Conservation (phyloP, 495 filamentous ascomycete genomes). For the Pyrenula aspistea region DNA sequence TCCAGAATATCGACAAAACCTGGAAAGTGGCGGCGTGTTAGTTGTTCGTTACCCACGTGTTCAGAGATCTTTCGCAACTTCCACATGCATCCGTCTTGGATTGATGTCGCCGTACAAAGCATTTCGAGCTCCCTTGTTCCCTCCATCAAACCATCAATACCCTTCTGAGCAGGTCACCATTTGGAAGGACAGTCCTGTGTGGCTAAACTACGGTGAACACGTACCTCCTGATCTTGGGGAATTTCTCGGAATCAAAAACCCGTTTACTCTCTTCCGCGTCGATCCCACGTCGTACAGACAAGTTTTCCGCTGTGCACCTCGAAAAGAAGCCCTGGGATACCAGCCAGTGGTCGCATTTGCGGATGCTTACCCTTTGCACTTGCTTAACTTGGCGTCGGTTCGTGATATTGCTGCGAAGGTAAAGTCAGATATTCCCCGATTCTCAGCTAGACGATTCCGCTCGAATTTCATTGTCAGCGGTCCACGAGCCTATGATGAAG, state of each 20-base stretch:
- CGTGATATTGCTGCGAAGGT: conserved; percentile 44
- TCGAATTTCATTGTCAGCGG: conserved; percentile 72
- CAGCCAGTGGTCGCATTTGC: conserved; percentile 70
- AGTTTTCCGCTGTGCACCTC: conserved; percentile 66
- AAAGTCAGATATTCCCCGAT: conserved; percentile 39
- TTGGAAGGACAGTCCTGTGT: conserved; percentile 57
- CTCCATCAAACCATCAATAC: conserved; percentile 43
- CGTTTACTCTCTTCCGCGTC: conserved; percentile 61
- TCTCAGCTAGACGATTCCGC: conserved; percentile 64
- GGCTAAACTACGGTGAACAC: conserved; percentile 32
- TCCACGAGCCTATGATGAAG: conserved; percentile 53
- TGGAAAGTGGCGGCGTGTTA: conserved; percentile 26
- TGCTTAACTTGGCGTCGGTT: conserved; percentile 65
- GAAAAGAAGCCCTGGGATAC: conserved; percentile 54
- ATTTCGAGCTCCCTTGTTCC: conserved; percentile 55
- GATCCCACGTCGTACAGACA: conserved; percentile 47
- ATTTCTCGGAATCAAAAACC: conserved; percentile 30
- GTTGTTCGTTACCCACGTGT: conserved; percentile 24
- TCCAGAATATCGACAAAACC: conserved; percentile 19
- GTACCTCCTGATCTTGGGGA: conserved; percentile 45
- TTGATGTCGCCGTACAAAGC: conserved; percentile 15
- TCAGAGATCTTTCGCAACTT: conserved; percentile 4
- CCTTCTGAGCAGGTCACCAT: conserved; percentile 53
- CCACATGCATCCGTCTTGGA: conserved; percentile 11
- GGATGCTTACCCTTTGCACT: conserved; percentile 81